Conservation (phyloP, 2,329 filamentous ascomycete species). For the Camillea tinctor region DNA sequence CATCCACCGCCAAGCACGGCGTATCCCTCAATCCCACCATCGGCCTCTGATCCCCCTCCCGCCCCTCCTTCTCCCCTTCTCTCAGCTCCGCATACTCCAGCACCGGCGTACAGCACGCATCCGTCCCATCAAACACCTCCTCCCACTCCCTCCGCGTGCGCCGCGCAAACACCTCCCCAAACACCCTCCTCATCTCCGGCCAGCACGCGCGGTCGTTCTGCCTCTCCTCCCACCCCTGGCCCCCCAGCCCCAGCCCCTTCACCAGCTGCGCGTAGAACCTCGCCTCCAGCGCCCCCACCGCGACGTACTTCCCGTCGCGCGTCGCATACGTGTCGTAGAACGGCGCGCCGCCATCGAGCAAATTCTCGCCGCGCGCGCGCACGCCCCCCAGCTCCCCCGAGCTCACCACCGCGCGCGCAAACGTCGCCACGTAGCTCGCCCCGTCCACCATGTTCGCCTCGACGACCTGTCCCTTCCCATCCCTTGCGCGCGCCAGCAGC, state of each 20-base stretch:
- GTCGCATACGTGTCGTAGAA: slow-evolving; percentile 92
- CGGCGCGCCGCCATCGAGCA: slow-evolving; percentile 80
- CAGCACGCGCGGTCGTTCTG: slow-evolving; percentile 64
- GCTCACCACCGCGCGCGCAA: slow-evolving; percentile 69
- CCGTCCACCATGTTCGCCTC: slow-evolving; percentile 98
- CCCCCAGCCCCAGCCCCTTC: slow-evolving; percentile 61
- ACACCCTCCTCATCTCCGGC: slow-evolving; percentile 61
- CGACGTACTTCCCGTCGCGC: slow-evolving; percentile 73
- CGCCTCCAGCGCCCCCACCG: slow-evolving; percentile 87
- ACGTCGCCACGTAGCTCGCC: slow-evolving; percentile 72
- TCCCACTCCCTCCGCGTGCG: slow-evolving; percentile 83
- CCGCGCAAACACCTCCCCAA: slow-evolving; percentile 63
- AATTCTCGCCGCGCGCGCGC: slow-evolving; percentile 67
- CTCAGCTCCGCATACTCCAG: slow-evolving; percentile 59
- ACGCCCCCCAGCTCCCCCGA: slow-evolving; percentile 49
- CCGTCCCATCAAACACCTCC: slow-evolving; percentile 78
- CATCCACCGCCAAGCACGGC: slow-evolving; percentile 63
- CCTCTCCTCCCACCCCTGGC: slow-evolving; percentile 48
- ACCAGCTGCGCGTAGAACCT: slow-evolving; percentile 75
- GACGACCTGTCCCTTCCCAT: slow-evolving; percentile 79
- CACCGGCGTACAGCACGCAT: slow-evolving; percentile 91
- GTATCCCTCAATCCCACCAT: slow-evolving; percentile 67
- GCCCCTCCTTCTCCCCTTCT: slow-evolving; percentile 30
- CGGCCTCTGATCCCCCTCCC: slow-evolving; percentile 69
- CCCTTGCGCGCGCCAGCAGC: slow-evolving; percentile 61